Evolutionary conservation across 2,329 filamentous ascomycete genomes (phyloP).

Genomic region (Alternaria metachromatica): DNA sequence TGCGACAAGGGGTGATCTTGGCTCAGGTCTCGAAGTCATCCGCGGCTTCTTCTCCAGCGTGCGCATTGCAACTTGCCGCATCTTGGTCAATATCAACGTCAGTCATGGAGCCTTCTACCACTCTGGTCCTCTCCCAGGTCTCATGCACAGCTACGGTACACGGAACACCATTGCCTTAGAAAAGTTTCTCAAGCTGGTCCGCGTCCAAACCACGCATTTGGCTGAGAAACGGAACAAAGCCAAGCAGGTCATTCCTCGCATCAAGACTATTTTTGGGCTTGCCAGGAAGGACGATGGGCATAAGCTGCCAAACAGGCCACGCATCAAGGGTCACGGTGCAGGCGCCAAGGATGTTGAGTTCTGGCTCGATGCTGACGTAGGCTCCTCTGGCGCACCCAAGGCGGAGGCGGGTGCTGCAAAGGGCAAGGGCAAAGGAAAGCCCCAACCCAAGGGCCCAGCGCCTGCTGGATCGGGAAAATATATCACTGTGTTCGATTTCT

Average conservation of each 20-base stretch:
- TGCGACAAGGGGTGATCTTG: conserved; percentile 47
- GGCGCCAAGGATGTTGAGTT: conserved; percentile 34
- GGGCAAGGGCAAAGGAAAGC: conserved; percentile 18
- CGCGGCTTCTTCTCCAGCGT: conserved; percentile 68
- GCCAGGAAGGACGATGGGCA: conserved; percentile 49
- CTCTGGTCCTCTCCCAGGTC: conserved; percentile 44
- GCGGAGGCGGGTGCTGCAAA: conserved; percentile 8
- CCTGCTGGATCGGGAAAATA: conserved; percentile 16
- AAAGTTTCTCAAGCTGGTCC: conserved; percentile 47
- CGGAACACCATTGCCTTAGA: conserved; percentile 30
- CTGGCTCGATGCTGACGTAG: conserved; percentile 20
- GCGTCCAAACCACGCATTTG: conserved; percentile 47
- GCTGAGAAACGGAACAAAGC: conserved; percentile 42
- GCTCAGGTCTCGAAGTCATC: conserved; percentile 61
- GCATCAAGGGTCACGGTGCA: conserved; percentile 17
- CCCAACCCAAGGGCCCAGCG: not conserved
- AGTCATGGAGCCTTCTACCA: conserved; percentile 64
- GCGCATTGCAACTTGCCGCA: conserved; percentile 61
- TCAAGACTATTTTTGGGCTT: conserved; percentile 50
- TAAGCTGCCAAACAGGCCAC: conserved; percentile 20
- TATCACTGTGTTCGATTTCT: conserved; percentile 30
- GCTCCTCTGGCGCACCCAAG: conserved; percentile 7
- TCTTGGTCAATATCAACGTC: conserved; percentile 68
- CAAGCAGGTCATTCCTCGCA: conserved; percentile 39
- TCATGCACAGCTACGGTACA: conserved; percentile 30